Evolutionary conservation across 148 eudicot species (phyloP).

Genomic region (Rhododendron ferrugineum): DNA sequence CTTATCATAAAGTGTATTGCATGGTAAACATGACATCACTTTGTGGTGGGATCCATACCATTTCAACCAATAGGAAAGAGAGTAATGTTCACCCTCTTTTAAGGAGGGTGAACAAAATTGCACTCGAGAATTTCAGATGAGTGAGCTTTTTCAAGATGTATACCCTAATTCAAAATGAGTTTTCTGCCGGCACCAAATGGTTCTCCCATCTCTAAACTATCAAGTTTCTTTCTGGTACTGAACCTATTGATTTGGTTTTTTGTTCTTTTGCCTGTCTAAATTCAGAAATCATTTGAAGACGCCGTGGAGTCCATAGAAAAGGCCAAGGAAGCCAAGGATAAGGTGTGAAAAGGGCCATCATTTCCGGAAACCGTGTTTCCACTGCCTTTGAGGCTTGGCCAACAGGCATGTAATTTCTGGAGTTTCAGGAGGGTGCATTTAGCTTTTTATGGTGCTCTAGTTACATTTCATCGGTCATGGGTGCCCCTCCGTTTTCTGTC

Average conservation of each 20-base stretch:
- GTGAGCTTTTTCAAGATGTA: neutral
- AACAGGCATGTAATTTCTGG: neutral
- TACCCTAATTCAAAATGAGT: neutral
- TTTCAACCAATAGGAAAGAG: too few relatives aligned
- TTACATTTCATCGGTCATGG: neutral
- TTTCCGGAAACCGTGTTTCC: neutral
- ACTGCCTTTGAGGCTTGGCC: neutral
- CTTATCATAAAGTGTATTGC: too few relatives aligned
- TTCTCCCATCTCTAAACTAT: neutral
- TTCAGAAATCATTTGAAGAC: constrained; percentile 40
- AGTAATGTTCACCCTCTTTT: too few relatives aligned
- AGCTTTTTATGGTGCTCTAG: neutral
- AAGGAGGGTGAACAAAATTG: too few relatives aligned
- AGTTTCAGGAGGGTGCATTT: neutral
- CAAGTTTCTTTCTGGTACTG: neutral
- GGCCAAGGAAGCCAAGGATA: constrained; percentile 22
- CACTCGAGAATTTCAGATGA: neutral
- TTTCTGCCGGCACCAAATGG: neutral
- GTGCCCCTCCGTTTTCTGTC: neutral
- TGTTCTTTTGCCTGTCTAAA: neutral
- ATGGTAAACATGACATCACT: too few relatives aligned
- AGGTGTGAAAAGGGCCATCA: constrained; percentile 1
- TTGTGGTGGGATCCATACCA: too few relatives aligned
- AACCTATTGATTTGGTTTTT: neutral
- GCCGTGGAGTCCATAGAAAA: constrained; percentile 25